Percentiles rank a stretch among this genome's conserved stretches.
These are phyloP conservation scores for Pleurotus citrinopileatus DNA, from an alignment of 768 basidiomycete genomes.

Conservation along the genomic window DNA sequence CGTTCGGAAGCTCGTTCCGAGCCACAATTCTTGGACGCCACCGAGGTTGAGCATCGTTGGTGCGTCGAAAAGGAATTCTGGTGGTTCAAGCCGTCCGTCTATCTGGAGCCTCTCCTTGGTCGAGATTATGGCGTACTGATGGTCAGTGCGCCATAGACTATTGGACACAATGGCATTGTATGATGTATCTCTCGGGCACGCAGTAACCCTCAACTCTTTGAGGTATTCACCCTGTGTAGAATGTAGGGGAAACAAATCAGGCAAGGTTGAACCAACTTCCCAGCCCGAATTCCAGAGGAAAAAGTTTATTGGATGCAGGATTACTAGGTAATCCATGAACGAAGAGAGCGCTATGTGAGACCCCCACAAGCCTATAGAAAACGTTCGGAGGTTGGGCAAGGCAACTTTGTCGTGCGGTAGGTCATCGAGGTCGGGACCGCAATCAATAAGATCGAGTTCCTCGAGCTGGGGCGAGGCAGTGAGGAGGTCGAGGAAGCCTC, in stretches of 20 bases:
- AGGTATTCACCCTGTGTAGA: background rate
- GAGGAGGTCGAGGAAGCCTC: background rate
- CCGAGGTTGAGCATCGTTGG: slow-evolving; percentile 1
- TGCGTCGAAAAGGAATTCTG: slow-evolving; percentile 6
- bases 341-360: background rate
- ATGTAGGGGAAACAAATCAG: background rate
- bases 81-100: background rate
- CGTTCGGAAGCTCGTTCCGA: background rate
- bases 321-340: slow-evolving; percentile 2
- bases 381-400: background rate
- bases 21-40: slow-evolving; percentile 4
- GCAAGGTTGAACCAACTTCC: background rate
- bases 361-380: background rate
- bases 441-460: background rate
- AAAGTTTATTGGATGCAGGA: slow-evolving; percentile 4
- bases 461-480: slow-evolving; percentile 1
- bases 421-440: background rate
- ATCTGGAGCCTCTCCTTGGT: background rate
- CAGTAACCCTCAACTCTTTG: background rate
- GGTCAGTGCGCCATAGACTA: slow-evolving; percentile 1
- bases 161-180: background rate
- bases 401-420: background rate
- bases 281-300: background rate
- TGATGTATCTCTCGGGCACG: background rate
- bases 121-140: slow-evolving; percentile 2